Evolutionary conservation across 176 grass and related monocot genomes (phyloP), one percentile per base, ranked within the genome.

Genomic region (Tuctoria greenei): DNA sequence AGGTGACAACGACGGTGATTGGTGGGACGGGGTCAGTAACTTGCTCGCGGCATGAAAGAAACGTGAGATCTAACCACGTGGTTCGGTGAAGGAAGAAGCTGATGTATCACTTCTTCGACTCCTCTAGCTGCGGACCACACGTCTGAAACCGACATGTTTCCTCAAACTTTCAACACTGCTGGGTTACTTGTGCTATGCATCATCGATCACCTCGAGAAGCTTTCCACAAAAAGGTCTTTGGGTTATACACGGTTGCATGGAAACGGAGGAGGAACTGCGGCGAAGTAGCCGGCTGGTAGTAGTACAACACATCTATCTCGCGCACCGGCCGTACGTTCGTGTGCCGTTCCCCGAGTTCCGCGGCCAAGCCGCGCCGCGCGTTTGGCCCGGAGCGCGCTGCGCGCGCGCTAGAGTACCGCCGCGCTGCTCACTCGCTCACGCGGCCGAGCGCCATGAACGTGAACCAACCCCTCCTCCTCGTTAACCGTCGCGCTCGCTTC

Each of bases 21-120:
- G 7, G 42, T n/a, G n/a, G n/a, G n/a, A n/a, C n/a, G 18, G 20
- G 2, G 60, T 67, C 39, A 49, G 27, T 86, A 2, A 49, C 81
- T 83, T 88, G 76, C 65, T 40, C 2, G 65, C 57, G 24, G 27
- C 39, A 49, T 7, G 81, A 88, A 80, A 80, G 65, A 4, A 64
- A 84, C 39, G 4, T 1, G 71, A 10, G 21, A 76, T 60, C 42
- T 76, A 31, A 23, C 20, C 74, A 38, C 20, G 60, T 50, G 74
- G 8, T 64, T 77, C 12, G 43, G 74, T 65, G 50, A 61, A 34
- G 51, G n/a, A 26, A 24, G 44, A n/a, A n/a, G n/a, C n/a, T n/a
- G n/a, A 43, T 21, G 59, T 60, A 61, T 35, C 39, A 23, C n/a
- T 76, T 76, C n/a, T 76, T 76, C 64, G 73, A 76, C 73, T 35